A percentile compares a stretch with the other conserved stretches of the same genome.
phyloP scores from a whole-genome alignment of 441 rosid species.

The Erodium texanum region DNA sequence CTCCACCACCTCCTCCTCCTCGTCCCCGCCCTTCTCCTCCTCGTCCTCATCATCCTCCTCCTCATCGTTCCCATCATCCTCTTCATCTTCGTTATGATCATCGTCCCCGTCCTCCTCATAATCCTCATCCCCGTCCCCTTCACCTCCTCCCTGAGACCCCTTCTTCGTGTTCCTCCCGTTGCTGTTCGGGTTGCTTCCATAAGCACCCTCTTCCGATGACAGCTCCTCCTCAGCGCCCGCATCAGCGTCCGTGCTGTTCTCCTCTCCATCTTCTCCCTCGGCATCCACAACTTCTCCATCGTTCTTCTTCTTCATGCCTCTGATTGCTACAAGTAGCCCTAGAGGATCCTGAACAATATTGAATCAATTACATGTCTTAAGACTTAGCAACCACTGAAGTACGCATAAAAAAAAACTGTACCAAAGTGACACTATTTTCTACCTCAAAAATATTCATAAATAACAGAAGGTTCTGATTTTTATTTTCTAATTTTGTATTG shows the following conservation, averaged over 20 bases:
- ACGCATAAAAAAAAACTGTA: no score
- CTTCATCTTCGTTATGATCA: conserved; percentile 27
- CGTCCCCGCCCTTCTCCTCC: conserved; percentile 22
- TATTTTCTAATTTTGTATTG: no score
- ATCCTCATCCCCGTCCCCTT: conserved; percentile 21
- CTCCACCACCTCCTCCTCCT: conserved; percentile 33
- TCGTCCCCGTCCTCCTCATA: conserved; percentile 14
- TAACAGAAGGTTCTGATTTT: no score
- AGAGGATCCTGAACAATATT: not conserved
- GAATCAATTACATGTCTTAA: not conserved
- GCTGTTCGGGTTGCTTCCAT: conserved; percentile 14
- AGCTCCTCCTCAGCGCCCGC: not conserved
- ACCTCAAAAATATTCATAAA: no score
- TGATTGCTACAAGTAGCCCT: not conserved
- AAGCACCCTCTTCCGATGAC: not conserved
- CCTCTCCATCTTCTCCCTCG: not conserved
- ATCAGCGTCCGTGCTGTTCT: not conserved
- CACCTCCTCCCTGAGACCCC: conserved; percentile 27
- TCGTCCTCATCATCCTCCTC: conserved; percentile 22
- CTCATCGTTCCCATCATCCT: conserved; percentile 19
- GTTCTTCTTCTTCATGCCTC: not conserved
- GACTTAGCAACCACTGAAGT: no score
- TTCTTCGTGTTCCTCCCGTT: conserved; percentile 32
- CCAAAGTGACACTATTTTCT: no score
- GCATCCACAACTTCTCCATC: not conserved